phyloP scores from a whole-genome alignment of 179 eudicot species.

The Actinidia arguta region DNA sequence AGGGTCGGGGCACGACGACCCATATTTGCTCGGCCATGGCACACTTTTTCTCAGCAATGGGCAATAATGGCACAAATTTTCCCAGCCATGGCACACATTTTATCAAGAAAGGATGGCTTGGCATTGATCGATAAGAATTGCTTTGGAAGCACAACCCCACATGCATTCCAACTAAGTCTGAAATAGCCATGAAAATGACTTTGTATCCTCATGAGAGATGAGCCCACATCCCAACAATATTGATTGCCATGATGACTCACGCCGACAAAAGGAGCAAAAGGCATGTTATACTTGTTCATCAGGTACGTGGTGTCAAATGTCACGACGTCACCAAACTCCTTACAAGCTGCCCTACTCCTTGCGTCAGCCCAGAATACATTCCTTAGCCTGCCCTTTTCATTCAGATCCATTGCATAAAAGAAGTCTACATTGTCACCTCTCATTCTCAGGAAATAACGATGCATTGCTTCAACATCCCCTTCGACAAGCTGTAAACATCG shows the following conservation, averaged over 20 bases:
- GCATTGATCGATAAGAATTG: no score
- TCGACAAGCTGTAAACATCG: background rate
- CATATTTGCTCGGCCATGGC: no score
- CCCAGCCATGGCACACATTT: no score
- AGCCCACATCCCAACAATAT: background rate
- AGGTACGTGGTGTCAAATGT: slow-evolving; percentile 18
- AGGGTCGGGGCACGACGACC: no score
- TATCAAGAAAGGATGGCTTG: no score
- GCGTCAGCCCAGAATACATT: slow-evolving; percentile 8
- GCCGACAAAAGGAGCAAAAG: no score
- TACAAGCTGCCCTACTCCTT: background rate
- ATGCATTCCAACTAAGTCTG: no score
- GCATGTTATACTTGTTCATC: no score
- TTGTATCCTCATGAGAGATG: background rate
- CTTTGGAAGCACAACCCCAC: no score
- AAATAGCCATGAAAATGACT: slow-evolving; percentile 2
- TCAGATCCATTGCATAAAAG: background rate
- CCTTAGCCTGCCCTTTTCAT: background rate
- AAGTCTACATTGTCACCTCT: background rate
- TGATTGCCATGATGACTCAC: background rate
- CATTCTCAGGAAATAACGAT: background rate
- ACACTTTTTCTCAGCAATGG: no score
- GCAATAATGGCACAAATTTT: no score
- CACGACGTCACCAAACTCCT: background rate
- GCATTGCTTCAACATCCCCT: background rate